Conservation (phyloP, 139 green algal genomes). For the Tetradesmus lagerheimii region DNA sequence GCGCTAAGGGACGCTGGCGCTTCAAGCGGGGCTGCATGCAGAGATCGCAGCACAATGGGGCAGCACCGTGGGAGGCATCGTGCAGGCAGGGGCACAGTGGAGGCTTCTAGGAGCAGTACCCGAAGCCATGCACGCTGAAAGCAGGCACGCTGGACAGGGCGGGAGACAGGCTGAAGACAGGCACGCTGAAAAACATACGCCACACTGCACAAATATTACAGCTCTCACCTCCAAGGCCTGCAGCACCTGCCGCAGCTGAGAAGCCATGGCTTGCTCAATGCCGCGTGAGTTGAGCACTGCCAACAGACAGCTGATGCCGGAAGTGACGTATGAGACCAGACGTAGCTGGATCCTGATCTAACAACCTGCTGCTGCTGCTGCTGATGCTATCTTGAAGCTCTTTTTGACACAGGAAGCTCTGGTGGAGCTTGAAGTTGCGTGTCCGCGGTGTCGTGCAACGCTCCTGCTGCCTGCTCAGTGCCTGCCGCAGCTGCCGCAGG, state of each 20-base stretch:
- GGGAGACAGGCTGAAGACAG: no score
- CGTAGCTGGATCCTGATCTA: no score
- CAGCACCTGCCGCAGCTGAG: slow-evolving; percentile 27
- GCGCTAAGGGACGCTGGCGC: slow-evolving; percentile 24
- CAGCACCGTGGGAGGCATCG: neutral
- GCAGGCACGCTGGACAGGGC: no score
- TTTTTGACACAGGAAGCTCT: slow-evolving; percentile 35
- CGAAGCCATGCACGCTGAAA: no score
- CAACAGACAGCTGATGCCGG: no score
- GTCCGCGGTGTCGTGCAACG: neutral
- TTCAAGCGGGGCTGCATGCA: neutral
- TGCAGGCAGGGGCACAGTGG: no score
- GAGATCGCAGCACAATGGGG: neutral
- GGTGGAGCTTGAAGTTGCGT: neutral
- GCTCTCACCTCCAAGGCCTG: slow-evolving; percentile 1
- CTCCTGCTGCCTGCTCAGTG: slow-evolving; percentile 23
- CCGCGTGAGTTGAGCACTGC: no score
- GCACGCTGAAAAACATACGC: no score
- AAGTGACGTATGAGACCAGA: no score
- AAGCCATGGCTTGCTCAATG: neutral
- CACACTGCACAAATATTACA: neutral
- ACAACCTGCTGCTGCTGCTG: neutral
- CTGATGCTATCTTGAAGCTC: slow-evolving; percentile 36
- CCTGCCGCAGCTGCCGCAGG: neutral
- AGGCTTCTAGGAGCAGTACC: no score